Conservation (phyloP, 805 yeast genomes). For the Metahyphopichia silvanorum region DNA sequence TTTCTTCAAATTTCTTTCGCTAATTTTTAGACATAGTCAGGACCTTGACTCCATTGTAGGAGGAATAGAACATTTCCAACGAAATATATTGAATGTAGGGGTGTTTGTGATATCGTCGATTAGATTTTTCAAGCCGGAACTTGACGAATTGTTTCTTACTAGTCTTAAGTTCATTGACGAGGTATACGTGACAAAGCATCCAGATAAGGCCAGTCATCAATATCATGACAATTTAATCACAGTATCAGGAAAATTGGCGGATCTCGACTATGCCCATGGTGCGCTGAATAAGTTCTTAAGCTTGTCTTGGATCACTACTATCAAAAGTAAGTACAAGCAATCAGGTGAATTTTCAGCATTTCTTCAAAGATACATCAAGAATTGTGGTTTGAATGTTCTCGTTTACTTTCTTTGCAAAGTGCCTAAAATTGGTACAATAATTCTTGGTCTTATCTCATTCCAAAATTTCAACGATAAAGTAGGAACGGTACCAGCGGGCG, state of each 20-base stretch:
- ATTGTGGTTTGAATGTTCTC: conserved; percentile 18
- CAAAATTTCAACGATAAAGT: conserved; percentile 40
- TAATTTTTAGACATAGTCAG: conserved; percentile 4
- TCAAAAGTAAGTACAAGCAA: conserved; percentile 8
- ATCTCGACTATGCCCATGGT: not conserved
- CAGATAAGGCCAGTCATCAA: conserved; percentile 15
- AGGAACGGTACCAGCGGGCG: conserved; percentile 44
- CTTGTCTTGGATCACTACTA: not conserved
- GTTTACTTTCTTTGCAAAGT: conserved; percentile 31
- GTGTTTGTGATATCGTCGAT: conserved; percentile 37
- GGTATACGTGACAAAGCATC: conserved; percentile 29
- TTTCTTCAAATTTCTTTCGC: conserved; percentile 6
- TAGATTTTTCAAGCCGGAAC: conserved; percentile 31
- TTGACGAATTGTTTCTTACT: conserved; percentile 37
- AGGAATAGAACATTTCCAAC: conserved; percentile 26
- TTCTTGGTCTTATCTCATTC: conserved; percentile 43
- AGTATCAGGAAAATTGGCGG: conserved; percentile 6
- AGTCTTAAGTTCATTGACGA: conserved; percentile 39
- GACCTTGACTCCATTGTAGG: conserved; percentile 7
- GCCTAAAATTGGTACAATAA: conserved; percentile 41
- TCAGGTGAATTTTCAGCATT: conserved; percentile 19
- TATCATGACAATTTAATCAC: conserved; percentile 12
- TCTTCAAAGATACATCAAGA: conserved; percentile 19
- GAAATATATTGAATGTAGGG: conserved; percentile 36
- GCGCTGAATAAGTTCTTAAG: not conserved